A percentile compares a stretch with the other conserved stretches of the same genome.
These are phyloP conservation scores for Botryotinia calthae DNA, from an alignment of 2,329 filamentous ascomycete genomes.

Conservation along the genomic window DNA sequence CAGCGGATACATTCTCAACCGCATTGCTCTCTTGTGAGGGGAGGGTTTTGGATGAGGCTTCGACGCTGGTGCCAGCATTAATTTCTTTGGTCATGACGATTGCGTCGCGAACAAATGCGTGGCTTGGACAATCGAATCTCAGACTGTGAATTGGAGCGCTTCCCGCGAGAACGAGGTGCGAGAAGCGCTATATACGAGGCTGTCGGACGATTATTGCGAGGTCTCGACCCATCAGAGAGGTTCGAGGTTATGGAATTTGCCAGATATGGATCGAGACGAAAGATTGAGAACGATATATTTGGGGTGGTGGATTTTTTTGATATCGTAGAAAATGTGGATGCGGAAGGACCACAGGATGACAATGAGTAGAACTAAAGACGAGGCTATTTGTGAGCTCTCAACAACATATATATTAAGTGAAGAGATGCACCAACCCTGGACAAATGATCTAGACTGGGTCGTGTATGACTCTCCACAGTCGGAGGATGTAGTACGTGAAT, in stretches of 20 bases:
- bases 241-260: background rate
- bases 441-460: background rate
- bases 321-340: background rate
- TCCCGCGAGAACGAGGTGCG: slow-evolving; percentile 36
- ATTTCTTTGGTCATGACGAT: slow-evolving; percentile 35
- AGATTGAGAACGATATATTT: background rate
- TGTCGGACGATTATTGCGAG: slow-evolving; percentile 33
- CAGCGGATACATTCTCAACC: slow-evolving; percentile 17
- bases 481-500: background rate
- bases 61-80: slow-evolving; percentile 33
- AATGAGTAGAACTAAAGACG: slow-evolving; percentile 15
- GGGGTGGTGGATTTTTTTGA: background rate
- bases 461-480: background rate
- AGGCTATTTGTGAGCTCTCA: slow-evolving; percentile 14
- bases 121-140: slow-evolving; percentile 9
- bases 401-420: background rate
- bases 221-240: slow-evolving; percentile 37
- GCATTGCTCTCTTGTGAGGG: slow-evolving; percentile 28
- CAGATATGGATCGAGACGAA: background rate
- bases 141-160: slow-evolving; percentile 32
- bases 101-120: slow-evolving; percentile 16
- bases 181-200: slow-evolving; percentile 38
- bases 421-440: background rate
- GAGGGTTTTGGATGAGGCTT: slow-evolving; percentile 25
- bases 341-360: slow-evolving; percentile 11